A percentile compares a stretch with the other conserved stretches of the same genome.
Conservation (phyloP, 2,329 filamentous ascomycete species). For the Apiospora malaysiana region DNA sequence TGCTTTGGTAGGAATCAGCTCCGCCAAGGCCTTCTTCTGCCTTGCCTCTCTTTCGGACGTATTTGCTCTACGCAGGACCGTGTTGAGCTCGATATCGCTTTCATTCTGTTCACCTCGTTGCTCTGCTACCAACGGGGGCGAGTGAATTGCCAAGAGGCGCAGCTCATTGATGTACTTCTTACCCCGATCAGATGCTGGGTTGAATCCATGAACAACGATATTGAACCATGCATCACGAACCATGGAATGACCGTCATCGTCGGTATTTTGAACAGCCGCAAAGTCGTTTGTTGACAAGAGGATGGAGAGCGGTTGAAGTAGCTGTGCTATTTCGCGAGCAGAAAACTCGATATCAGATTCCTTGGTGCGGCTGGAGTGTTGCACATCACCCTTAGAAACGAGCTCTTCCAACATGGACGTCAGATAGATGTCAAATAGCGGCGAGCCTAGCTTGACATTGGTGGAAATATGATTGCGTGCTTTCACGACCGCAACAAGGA, state of each 20-base stretch:
- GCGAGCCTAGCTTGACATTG: constrained; percentile 70
- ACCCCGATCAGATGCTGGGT: constrained; percentile 73
- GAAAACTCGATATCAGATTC: constrained; percentile 82
- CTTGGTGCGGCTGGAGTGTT: constrained; percentile 74
- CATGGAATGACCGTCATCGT: constrained; percentile 74
- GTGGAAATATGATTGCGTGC: constrained; percentile 81
- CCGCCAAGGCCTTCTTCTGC: constrained; percentile 79
- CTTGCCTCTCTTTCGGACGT: constrained; percentile 76
- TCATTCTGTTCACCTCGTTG: constrained; percentile 89
- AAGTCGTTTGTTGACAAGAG: constrained; percentile 75
- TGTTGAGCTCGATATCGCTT: constrained; percentile 96
- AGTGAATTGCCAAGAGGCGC: constrained; percentile 83
- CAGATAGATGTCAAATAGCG: constrained; percentile 82
- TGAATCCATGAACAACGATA: constrained; percentile 92
- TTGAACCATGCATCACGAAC: constrained; percentile 98
- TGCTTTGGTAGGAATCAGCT: constrained; percentile 77
- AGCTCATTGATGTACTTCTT: constrained; percentile 78
- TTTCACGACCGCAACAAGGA: constrained; percentile 78
- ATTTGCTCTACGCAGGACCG: constrained; percentile 85
- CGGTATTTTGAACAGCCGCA: constrained; percentile 48
- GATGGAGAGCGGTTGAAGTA: constrained; percentile 85
- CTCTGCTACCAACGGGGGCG: constrained; percentile 84
- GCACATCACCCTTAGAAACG: constrained; percentile 87
- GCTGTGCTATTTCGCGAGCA: constrained; percentile 83
- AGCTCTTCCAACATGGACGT: constrained; percentile 84